Base-by-base conservation (phyloP, 768 basidiomycete species). In the Podaxis rugospora region DNA sequence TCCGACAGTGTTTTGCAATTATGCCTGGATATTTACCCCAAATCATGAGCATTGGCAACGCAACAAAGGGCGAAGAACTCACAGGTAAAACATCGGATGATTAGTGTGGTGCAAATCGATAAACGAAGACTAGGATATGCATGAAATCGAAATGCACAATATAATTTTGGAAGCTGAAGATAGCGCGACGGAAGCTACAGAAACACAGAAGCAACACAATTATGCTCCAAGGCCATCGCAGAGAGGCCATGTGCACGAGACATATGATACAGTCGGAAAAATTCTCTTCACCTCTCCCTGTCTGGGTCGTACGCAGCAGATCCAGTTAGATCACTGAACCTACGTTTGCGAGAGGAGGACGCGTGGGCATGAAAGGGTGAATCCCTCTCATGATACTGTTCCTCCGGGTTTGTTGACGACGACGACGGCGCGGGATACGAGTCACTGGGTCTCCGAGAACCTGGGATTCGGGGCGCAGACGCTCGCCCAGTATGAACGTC, bases 401-500 rank as follows among this genome's bases (percentile, higher is more conserved):
- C 74, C 55, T 71, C 51, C 36, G 61, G 59, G 47, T 51, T 32
- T 32, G 59, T 37, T 35, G 61, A 28, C 42, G 50, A 55, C 42
- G 50, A 55, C 23, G 62, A 42, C 39, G 46, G 55, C 6, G 52
- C 50, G 27, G 25, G 66, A 62, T 66, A 68, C 46, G 67, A 71
- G 66, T 68, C 77, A 72, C 78, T 81, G 70, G 73, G 78, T 65
- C 77, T 74, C 75, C 74, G 68, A 52, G 72, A 67, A 65, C 67
- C 63, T 55, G 69, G 68, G 63, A 68, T 69, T 70, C 74, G 78
- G 65, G 81, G 85, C 87, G 88, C 88, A 88, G 88, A 87, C 86
- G 83, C 82, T 76, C 84, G 85, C 88, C 87, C 87, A 82, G 86
- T 68, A 67, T 81, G 80, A 79, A 80, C 87, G 82, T 87, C 88